Evolutionary conservation across 2,329 filamentous ascomycete species (phyloP).

Genomic region (Alternaria sp.): DNA sequence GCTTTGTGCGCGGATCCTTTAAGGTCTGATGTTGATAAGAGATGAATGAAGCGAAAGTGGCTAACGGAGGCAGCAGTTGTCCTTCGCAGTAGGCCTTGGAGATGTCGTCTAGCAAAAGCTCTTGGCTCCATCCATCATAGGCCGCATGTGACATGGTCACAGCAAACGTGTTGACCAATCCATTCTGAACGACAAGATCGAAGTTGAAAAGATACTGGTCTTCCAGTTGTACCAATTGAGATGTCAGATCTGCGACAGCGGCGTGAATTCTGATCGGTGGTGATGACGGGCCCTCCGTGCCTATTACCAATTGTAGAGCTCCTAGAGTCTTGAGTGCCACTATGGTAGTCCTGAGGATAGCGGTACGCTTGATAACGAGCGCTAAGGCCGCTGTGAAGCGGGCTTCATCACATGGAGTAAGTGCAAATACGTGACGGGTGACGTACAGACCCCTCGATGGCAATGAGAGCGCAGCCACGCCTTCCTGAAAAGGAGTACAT

Average conservation of each 20-base stretch:
- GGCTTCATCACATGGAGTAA: background rate
- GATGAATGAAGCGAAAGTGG: background rate
- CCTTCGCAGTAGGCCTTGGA: background rate
- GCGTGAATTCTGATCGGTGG: background rate
- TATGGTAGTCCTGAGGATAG: background rate
- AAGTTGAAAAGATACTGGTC: background rate
- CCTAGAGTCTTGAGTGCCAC: background rate
- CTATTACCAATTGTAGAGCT: background rate
- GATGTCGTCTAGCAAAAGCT: background rate
- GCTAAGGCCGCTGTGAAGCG: background rate
- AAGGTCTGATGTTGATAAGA: background rate
- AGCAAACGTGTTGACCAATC: background rate
- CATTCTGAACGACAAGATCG: background rate
- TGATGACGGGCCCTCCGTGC: background rate
- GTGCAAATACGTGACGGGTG: background rate
- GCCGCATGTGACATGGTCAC: background rate
- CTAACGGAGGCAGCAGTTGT: background rate
- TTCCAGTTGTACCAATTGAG: background rate
- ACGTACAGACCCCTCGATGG: background rate
- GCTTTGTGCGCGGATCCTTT: background rate
- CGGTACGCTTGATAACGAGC: background rate
- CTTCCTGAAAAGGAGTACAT: constrained; percentile 64
- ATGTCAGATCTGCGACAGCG: background rate
- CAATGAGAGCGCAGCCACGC: constrained; percentile 41
- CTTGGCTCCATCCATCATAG: background rate